These are phyloP conservation scores for Paraconiothyrium brasiliense DNA, from an alignment of 2,329 filamentous ascomycete species.

Conservation along the genomic window DNA sequence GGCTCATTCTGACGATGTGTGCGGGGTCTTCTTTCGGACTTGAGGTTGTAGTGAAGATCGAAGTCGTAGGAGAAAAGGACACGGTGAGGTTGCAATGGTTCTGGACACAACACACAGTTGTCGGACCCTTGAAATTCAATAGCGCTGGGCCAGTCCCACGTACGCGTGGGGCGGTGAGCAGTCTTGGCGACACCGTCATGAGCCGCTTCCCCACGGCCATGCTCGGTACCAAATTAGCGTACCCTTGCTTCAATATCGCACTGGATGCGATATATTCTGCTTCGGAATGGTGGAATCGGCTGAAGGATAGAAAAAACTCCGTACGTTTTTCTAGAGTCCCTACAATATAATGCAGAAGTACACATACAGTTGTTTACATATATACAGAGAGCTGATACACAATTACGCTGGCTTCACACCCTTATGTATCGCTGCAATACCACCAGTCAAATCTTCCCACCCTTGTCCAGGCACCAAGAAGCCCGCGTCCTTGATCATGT, in stretches of 20 bases:
- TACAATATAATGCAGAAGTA: background rate
- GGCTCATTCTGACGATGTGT: conserved; percentile 40
- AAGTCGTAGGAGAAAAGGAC: conserved; percentile 10
- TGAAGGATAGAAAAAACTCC: too few species aligned
- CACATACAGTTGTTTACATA: conserved; percentile 3
- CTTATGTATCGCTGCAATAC: conserved; percentile 95
- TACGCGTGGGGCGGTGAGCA: conserved; percentile 19
- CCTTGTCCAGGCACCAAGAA: conserved; percentile 77
- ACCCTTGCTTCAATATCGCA: background rate
- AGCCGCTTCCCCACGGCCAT: background rate
- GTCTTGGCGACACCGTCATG: conserved; percentile 16
- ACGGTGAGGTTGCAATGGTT: conserved; percentile 9
- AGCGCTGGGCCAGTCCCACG: conserved; percentile 12
- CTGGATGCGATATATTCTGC: background rate
- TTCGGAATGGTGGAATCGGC: too few species aligned
- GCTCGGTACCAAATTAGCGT: background rate
- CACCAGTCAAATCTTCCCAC: conserved; percentile 90
- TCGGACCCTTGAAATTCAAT: conserved; percentile 22
- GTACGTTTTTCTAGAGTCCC: background rate
- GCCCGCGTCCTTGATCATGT: conserved; percentile 84
- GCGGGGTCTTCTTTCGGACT: conserved; percentile 3
- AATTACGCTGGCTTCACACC: conserved; percentile 77
- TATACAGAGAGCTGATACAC: background rate
- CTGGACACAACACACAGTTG: conserved; percentile 14
- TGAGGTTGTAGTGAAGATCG: background rate